Percentiles rank a stretch among this genome's conserved stretches.
phyloP scores from a whole-genome alignment of 768 basidiomycete species.

The Leccinum disarticulatum region DNA sequence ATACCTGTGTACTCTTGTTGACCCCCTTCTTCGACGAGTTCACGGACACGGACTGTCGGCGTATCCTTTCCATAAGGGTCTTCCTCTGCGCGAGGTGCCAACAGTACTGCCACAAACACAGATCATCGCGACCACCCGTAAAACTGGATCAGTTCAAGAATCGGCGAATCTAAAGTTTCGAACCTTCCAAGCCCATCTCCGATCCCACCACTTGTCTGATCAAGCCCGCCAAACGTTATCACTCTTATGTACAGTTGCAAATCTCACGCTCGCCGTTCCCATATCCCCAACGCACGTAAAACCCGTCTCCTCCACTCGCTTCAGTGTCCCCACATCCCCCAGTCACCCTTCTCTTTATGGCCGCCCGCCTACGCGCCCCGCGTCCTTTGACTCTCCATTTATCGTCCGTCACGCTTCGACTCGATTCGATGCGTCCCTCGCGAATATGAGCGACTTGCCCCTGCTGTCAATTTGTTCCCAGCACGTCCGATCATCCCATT shows the following conservation, averaged over 20 bases:
- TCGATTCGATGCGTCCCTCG: constrained; percentile 13
- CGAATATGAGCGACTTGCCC: constrained; percentile 7
- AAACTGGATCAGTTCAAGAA: constrained; percentile 18
- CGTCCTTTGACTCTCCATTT: constrained; percentile 5
- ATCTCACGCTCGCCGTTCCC: constrained; percentile 25
- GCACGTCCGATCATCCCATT: constrained; percentile 27
- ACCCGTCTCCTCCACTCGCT: constrained; percentile 12
- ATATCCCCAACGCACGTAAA: constrained; percentile 26
- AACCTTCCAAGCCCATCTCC: constrained; percentile 25
- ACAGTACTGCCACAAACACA: constrained; percentile 24
- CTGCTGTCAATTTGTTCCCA: constrained; percentile 2
- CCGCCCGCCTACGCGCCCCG: constrained; percentile 3
- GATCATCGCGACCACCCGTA: constrained; percentile 23
- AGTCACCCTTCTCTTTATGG: constrained; percentile 19
- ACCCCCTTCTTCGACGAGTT: constrained; percentile 18
- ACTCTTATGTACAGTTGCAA: constrained; percentile 32
- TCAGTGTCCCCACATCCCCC: constrained; percentile 24
- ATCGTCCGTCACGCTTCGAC: constrained; percentile 14
- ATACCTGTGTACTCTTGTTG: constrained; percentile 33
- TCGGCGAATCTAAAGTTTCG: constrained; percentile 35
- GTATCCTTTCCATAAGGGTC: constrained; percentile 31
- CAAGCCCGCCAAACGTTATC: constrained; percentile 31
- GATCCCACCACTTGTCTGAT: constrained; percentile 29
- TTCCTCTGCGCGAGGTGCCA: constrained; percentile 19
- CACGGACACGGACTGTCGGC: constrained; percentile 26